Evolutionary conservation across 805 yeast genomes (phyloP).

Genomic region (Zygoascus bituminiphila): DNA sequence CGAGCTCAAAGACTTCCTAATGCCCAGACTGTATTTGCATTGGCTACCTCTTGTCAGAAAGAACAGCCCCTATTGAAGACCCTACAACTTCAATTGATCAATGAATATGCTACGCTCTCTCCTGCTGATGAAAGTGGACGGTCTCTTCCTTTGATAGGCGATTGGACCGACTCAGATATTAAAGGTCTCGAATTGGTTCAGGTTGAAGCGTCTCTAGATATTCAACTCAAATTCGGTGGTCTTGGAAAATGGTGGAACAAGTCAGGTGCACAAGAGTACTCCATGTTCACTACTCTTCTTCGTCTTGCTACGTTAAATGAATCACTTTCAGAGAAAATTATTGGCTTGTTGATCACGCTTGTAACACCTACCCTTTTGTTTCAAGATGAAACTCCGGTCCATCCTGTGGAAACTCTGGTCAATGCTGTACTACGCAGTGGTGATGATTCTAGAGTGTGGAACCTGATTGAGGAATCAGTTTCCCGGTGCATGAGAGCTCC

Average conservation of each 20-base stretch:
- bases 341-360: constrained; percentile 41
- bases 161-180: constrained; percentile 5
- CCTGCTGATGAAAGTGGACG: constrained; percentile 5
- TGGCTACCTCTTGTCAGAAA: neutral
- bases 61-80: constrained; percentile 2
- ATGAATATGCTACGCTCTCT: constrained; percentile 1
- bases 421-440: constrained; percentile 34
- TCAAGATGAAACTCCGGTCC: constrained; percentile 38
- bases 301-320: constrained; percentile 38
- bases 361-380: constrained; percentile 48
- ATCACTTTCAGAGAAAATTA: constrained; percentile 36
- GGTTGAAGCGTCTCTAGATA: constrained; percentile 42
- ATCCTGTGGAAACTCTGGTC: constrained; percentile 50
- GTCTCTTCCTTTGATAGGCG: neutral
- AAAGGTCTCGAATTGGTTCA: constrained; percentile 4
- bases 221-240: constrained; percentile 45
- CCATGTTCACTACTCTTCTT: constrained; percentile 61
- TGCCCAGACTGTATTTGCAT: constrained; percentile 9
- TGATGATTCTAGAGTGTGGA: constrained; percentile 38
- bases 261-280: constrained; percentile 33
- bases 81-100: constrained; percentile 5
- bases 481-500: constrained; percentile 67
- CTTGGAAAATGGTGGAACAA: constrained; percentile 78
- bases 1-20: constrained; percentile 31
- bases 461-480: constrained; percentile 64